Evolutionary conservation across 2,329 filamentous ascomycete genomes (phyloP).

Genomic region (Apiospora aurea): DNA sequence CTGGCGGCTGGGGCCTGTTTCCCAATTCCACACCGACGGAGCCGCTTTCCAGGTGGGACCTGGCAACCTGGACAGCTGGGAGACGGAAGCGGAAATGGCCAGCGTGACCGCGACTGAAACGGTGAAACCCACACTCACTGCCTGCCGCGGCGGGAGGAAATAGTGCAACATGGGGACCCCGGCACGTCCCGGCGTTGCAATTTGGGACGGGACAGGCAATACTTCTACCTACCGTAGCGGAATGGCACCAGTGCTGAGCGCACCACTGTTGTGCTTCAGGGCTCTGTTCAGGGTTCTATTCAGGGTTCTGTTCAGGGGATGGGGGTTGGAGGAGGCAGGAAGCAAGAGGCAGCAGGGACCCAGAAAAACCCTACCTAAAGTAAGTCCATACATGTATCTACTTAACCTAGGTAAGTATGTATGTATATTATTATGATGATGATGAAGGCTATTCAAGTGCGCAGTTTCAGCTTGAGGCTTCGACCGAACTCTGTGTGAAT

Average conservation of each 20-base stretch:
- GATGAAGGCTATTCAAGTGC: background rate
- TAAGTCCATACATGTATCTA: no score
- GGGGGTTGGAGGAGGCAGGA: background rate
- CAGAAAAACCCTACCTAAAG: background rate
- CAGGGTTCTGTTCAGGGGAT: background rate
- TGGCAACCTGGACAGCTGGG: constrained; percentile 8
- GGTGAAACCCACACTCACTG: background rate
- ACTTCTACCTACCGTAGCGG: background rate
- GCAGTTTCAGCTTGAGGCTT: background rate
- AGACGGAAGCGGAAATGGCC: constrained; percentile 14
- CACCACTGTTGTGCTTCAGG: background rate
- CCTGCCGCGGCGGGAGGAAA: constrained; percentile 10
- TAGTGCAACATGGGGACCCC: constrained; percentile 15
- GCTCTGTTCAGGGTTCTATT: no score
- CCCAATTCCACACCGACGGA: constrained; percentile 14
- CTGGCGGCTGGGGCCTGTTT: background rate
- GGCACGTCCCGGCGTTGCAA: constrained; percentile 9
- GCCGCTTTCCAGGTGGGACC: constrained; percentile 5
- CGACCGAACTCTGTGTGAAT: no score
- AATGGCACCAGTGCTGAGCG: background rate
- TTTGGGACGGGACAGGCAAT: background rate
- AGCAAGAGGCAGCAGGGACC: no score
- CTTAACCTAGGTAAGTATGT: no score
- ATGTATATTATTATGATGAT: background rate
- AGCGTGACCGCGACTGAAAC: constrained; percentile 21